Percentiles rank a stretch among this genome's conserved stretches.
Evolutionary conservation across 2,329 filamentous ascomycete species (phyloP).

Genomic region (Dactylonectria macrodidyma): DNA sequence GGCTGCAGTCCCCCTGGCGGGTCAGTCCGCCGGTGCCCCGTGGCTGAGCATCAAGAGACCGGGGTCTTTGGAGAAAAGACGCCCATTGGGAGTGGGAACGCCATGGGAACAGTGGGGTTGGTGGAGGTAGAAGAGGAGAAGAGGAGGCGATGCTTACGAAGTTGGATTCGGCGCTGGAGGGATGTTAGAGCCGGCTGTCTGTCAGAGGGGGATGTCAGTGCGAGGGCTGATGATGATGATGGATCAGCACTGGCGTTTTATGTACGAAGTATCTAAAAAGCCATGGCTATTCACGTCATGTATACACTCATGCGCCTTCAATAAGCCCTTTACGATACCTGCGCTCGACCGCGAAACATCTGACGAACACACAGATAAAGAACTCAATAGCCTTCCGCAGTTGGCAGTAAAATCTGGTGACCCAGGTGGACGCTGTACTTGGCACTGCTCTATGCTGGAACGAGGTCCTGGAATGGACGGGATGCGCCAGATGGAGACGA

Average conservation of each 20-base stretch:
- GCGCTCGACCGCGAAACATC: not conserved
- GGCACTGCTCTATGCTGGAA: constrained; percentile 26
- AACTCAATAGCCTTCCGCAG: not conserved
- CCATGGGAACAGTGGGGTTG: constrained; percentile 13
- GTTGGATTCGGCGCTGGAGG: not conserved
- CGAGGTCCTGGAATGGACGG: constrained; percentile 32
- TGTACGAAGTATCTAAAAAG: not conserved
- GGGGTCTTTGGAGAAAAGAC: constrained; percentile 3
- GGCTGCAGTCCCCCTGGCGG: not conserved
- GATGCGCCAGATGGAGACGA: constrained; percentile 4
- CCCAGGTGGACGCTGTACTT: constrained; percentile 6
- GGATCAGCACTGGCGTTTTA: not conserved
- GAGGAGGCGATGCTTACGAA: constrained; percentile 2
- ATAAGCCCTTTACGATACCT: not conserved
- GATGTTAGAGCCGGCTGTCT: too few species aligned
- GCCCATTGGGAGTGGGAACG: constrained; percentile 3
- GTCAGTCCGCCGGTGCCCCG: constrained; percentile 9
- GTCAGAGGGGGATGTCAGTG: not conserved
- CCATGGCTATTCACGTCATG: too few species aligned
- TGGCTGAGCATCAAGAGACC: constrained; percentile 21
- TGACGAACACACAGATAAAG: not conserved
- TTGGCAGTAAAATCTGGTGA: constrained; percentile 10
- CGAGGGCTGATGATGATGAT: not conserved
- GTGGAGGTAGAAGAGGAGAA: not conserved
- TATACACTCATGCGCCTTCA: not conserved